phyloP scores from a whole-genome alignment of 257 asterid genomes.

The Gardenia jasminoides region DNA sequence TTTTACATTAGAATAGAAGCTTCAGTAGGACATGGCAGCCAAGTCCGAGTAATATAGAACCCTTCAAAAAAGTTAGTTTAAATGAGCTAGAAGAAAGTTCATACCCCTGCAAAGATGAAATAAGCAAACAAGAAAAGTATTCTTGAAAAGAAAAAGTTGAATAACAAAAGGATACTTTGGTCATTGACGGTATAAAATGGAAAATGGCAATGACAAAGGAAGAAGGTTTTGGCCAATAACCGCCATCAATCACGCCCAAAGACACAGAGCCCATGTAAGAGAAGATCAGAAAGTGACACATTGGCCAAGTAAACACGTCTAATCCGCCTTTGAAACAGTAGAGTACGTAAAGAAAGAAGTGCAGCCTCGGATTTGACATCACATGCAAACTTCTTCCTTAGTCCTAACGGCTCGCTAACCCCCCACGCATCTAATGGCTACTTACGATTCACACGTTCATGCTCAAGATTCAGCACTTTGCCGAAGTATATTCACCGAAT shows the following conservation, averaged over 20 bases:
- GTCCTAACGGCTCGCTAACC: conserved; percentile 28
- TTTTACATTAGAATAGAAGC: too few relatives aligned
- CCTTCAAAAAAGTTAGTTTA: too few relatives aligned
- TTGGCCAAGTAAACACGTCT: background rate
- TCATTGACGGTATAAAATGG: background rate
- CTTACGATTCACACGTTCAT: background rate
- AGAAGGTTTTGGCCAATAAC: background rate
- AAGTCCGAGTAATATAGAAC: too few relatives aligned
- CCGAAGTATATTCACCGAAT: too few relatives aligned
- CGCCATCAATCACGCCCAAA: conserved; percentile 3
- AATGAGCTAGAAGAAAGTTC: too few relatives aligned
- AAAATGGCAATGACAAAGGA: background rate
- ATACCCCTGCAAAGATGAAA: too few relatives aligned
- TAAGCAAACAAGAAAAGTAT: too few relatives aligned
- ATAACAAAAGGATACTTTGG: background rate
- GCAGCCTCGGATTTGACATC: background rate
- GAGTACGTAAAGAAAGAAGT: background rate
- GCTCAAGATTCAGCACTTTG: too few relatives aligned
- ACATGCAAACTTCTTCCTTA: conserved; percentile 25
- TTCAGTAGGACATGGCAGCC: too few relatives aligned
- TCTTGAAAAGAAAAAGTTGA: too few relatives aligned
- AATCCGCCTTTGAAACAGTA: conserved; percentile 25
- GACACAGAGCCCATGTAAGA: background rate
- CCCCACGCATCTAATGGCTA: conserved; percentile 4
- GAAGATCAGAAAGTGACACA: background rate